phyloP scores from a whole-genome alignment of 306 rosid species.

The Arachis hypogaea region DNA sequence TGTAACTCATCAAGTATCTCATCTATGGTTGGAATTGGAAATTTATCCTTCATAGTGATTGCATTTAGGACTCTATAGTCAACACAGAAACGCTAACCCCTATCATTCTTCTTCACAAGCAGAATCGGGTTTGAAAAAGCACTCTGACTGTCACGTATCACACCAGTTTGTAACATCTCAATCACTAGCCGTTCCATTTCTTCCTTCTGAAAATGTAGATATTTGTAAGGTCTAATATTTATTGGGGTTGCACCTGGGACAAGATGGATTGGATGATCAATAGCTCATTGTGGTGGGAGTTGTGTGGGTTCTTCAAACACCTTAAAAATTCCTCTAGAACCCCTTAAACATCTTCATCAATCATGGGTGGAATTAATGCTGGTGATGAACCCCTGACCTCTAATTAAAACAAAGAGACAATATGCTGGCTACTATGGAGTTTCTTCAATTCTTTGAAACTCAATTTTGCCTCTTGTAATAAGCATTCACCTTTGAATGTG shows the following conservation, averaged over 20 bases:
- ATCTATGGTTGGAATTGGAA: neutral
- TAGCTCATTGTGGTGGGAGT: neutral
- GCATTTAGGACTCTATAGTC: neutral
- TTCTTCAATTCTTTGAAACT: no score
- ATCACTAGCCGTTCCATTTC: neutral
- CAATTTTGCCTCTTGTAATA: no score
- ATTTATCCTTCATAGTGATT: neutral
- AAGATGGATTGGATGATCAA: neutral
- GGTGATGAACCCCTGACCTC: no score
- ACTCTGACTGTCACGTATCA: neutral
- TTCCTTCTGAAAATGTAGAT: neutral
- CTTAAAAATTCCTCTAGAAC: no score
- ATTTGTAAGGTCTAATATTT: neutral
- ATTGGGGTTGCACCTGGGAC: neutral
- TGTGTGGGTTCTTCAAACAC: neutral
- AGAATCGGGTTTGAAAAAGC: neutral
- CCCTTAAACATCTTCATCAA: no score
- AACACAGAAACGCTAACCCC: neutral
- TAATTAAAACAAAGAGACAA: no score
- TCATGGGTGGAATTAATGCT: no score
- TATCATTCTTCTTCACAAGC: neutral
- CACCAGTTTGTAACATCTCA: neutral
- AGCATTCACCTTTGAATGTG: no score
- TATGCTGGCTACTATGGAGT: no score
- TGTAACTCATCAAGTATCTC: neutral